Percentiles rank a stretch among this genome's conserved stretches.
Evolutionary conservation across 2,329 filamentous ascomycete genomes (phyloP).

Genomic region (Cercospora brassicicola): DNA sequence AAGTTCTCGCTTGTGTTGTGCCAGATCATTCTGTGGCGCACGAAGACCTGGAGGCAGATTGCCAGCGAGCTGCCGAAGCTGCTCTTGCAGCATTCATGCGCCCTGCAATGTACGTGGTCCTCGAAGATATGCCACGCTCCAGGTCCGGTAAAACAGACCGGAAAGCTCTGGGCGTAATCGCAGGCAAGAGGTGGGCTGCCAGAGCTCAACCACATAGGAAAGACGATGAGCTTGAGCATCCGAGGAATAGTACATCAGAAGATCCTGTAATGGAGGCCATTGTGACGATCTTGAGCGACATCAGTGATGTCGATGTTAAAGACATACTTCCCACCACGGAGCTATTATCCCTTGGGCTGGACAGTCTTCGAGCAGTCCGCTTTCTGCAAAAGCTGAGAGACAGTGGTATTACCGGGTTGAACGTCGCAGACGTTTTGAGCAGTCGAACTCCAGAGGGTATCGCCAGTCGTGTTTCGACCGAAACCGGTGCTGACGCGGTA

Average conservation of each 20-base stretch:
- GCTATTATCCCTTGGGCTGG: background rate
- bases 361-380: background rate
- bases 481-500: background rate
- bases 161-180: background rate
- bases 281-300: background rate
- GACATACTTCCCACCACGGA: background rate
- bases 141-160: background rate
- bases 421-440: background rate
- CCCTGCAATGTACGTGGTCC: background rate
- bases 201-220: background rate
- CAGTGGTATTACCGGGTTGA: background rate
- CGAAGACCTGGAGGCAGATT: background rate
- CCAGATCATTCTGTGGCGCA: constrained; percentile 8
- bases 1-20: constrained; percentile 14
- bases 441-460: background rate
- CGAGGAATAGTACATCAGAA: background rate
- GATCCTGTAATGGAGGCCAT: background rate
- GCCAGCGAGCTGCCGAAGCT: background rate
- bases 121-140: background rate
- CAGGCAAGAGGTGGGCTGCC: background rate
- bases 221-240: background rate
- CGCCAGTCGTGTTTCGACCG: background rate
- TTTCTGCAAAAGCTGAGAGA: background rate
- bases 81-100: background rate
- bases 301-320: background rate